A percentile compares a stretch with the other conserved stretches of the same genome.
phyloP scores from a whole-genome alignment of 352 stramenopile species.

The Phytopythium helicoides region DNA sequence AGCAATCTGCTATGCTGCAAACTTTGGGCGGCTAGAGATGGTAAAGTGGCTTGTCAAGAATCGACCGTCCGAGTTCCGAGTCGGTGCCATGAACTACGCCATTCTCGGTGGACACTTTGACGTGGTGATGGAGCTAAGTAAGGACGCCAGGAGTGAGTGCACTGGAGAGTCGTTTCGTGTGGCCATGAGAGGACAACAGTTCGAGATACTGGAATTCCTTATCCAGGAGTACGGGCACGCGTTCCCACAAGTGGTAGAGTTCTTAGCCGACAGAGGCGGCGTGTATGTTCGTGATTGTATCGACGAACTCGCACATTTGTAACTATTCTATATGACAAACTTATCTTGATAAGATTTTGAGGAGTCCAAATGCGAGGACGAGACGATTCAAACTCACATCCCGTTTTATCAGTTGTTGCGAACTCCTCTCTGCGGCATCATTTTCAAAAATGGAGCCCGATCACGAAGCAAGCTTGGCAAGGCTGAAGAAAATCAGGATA shows the following conservation, averaged over 20 bases:
- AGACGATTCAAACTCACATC: too few species aligned
- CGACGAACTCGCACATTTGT: slow-evolving; percentile 3
- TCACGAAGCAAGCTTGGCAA: too few species aligned
- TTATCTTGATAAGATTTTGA: too few species aligned
- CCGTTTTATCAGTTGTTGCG: too few species aligned
- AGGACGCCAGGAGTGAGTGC: slow-evolving; percentile 3
- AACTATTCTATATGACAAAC: background rate
- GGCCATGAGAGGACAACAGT: slow-evolving; percentile 7
- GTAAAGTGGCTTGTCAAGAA: slow-evolving; percentile 12
- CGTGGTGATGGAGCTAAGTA: slow-evolving; percentile 8
- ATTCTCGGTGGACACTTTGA: slow-evolving; percentile 6
- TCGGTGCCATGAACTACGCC: slow-evolving; percentile 18
- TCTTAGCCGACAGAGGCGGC: background rate
- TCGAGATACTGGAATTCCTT: slow-evolving; percentile 7
- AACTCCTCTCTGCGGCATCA: too few species aligned
- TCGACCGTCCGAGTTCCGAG: slow-evolving; percentile 4
- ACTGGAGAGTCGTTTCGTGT: slow-evolving; percentile 9
- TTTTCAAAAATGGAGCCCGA: too few species aligned
- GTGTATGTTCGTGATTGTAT: slow-evolving; percentile 4
- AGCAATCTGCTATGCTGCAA: slow-evolving; percentile 12
- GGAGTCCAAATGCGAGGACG: too few species aligned
- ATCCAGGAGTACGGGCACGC: slow-evolving; percentile 1
- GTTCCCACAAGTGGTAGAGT: slow-evolving; percentile 1
- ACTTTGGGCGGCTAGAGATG: slow-evolving; percentile 9
- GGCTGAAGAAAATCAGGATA: too few species aligned